Evolutionary conservation across 192 early-diverging fungal genomes (phyloP).

Genomic region (Mortierella antarctica): DNA sequence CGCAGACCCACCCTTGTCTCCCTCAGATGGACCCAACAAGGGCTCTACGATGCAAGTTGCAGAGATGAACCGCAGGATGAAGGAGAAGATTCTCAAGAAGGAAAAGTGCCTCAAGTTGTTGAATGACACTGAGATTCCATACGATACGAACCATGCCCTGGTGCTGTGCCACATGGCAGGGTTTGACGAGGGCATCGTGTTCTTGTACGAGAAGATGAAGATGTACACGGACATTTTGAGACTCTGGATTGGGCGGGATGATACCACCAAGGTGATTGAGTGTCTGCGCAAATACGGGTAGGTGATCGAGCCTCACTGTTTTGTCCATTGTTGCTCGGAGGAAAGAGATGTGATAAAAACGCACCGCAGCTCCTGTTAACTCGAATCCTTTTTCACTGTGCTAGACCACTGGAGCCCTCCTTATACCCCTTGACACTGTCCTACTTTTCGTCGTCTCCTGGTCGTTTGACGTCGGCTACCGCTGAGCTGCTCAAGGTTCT

Average conservation of each 20-base stretch:
- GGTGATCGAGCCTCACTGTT: neutral
- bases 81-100: slow-evolving; percentile 46
- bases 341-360: neutral
- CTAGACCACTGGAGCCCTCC: slow-evolving; percentile 70
- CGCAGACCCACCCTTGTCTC: slow-evolving; percentile 31
- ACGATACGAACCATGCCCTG: slow-evolving; percentile 93
- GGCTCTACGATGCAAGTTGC: slow-evolving; percentile 33
- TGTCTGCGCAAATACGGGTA: slow-evolving; percentile 73
- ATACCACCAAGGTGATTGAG: slow-evolving; percentile 72
- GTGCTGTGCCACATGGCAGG: slow-evolving; percentile 88
- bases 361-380: neutral
- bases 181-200: slow-evolving; percentile 89
- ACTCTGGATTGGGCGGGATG: slow-evolving; percentile 78
- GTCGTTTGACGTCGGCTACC: slow-evolving; percentile 65
- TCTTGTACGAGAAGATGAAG: slow-evolving; percentile 86
- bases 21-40: slow-evolving; percentile 8
- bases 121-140: slow-evolving; percentile 68
- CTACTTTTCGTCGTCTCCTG: slow-evolving; percentile 79
- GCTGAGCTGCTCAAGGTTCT: slow-evolving; percentile 75
- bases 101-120: slow-evolving; percentile 80
- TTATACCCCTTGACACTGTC: slow-evolving; percentile 76
- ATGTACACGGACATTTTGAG: slow-evolving; percentile 80
- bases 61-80: slow-evolving; percentile 48
- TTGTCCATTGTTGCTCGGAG: no score
- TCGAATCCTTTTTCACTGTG: neutral